A percentile compares a stretch with the other conserved stretches of the same genome.
These are phyloP conservation scores for Viridothelium virens DNA, from an alignment of 495 filamentous ascomycete species.

Conservation along the genomic window DNA sequence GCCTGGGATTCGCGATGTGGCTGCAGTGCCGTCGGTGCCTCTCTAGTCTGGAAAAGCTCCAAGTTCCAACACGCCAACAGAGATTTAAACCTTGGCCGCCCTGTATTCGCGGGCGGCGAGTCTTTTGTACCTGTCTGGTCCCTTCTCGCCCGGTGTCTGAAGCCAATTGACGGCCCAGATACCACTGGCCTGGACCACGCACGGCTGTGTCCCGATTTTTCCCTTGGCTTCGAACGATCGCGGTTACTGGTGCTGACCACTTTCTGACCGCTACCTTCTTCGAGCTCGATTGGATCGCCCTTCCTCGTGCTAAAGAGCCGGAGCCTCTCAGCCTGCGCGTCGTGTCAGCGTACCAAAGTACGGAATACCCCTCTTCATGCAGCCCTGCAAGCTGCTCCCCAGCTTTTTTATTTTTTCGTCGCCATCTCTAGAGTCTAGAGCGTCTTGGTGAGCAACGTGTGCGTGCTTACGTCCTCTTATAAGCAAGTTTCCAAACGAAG, in stretches of 20 bases:
- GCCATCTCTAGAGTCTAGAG: too few species aligned
- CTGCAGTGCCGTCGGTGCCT: not conserved
- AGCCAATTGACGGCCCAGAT: not conserved
- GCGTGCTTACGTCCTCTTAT: constrained; percentile 8
- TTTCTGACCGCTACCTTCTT: not conserved
- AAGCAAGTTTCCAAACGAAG: not conserved
- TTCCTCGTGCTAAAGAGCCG: not conserved
- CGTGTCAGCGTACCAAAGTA: not conserved
- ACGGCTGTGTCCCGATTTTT: not conserved
- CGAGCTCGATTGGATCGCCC: constrained; percentile 8
- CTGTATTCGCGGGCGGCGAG: not conserved
- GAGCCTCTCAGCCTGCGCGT: not conserved
- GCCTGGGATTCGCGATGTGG: constrained; percentile 4
- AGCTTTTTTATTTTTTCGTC: too few species aligned
- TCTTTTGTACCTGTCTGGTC: not conserved
- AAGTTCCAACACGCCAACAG: not conserved
- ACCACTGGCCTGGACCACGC: not conserved
- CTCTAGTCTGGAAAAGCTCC: constrained; percentile 1
- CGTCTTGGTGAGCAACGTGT: not conserved
- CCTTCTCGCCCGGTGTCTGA: not conserved
- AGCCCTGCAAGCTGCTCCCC: not conserved
- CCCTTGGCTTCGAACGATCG: too few species aligned
- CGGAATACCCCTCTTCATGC: constrained; percentile 2
- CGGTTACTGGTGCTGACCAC: not conserved
- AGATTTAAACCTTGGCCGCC: not conserved